Percentiles rank a stretch among this genome's conserved stretches.
phyloP scores from a whole-genome alignment of 768 basidiomycete species.

The Phaffia tasmanica region DNA sequence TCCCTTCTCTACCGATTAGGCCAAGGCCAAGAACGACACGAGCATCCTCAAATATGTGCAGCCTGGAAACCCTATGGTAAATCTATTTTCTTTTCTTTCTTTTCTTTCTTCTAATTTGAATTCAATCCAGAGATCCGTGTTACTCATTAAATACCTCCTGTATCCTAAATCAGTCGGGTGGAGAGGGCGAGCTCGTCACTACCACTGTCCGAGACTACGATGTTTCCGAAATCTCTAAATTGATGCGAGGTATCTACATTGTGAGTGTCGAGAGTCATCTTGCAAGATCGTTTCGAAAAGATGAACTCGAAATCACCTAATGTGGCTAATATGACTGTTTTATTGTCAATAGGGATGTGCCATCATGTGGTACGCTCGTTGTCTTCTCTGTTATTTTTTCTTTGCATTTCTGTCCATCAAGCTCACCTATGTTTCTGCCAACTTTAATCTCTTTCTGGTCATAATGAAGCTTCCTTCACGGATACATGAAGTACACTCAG shows the following conservation, averaged over 20 bases:
- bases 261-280: constrained; percentile 39
- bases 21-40: constrained; percentile 90
- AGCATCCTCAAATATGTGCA: constrained; percentile 89
- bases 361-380: constrained; percentile 69
- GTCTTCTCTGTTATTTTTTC: background rate
- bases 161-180: constrained; percentile 29
- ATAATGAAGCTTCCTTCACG: constrained; percentile 43
- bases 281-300: constrained; percentile 17
- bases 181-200: constrained; percentile 61
- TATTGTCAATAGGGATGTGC: constrained; percentile 46
- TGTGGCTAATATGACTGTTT: background rate
- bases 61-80: constrained; percentile 33
- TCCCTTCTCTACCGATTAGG: constrained; percentile 42
- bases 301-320: background rate
- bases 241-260: constrained; percentile 39
- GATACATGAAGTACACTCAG: constrained; percentile 90
- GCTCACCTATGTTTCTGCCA: background rate
- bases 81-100: background rate
- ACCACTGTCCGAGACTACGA: constrained; percentile 93
- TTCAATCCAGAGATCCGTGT: too few species aligned
- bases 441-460: background rate
- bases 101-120: too few species aligned
- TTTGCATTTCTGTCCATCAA: background rate
- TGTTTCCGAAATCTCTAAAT: constrained; percentile 70
- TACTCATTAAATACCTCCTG: background rate